phyloP scores from a whole-genome alignment of 192 early-diverging fungal species.

The Podila epicladia region DNA sequence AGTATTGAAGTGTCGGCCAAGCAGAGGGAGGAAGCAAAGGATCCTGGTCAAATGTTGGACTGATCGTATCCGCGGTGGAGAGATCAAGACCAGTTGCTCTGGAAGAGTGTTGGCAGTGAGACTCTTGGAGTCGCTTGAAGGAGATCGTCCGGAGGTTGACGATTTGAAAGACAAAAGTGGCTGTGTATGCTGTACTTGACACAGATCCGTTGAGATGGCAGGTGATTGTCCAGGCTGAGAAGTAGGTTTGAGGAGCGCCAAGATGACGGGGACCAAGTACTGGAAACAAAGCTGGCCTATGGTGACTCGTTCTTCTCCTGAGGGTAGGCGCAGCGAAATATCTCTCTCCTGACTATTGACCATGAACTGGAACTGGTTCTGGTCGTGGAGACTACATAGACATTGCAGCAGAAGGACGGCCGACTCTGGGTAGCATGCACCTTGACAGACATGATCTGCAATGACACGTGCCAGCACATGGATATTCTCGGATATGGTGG shows the following conservation, averaged over 20 bases:
- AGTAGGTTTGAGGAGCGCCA: slow-evolving; percentile 19
- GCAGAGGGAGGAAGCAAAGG: slow-evolving; percentile 37
- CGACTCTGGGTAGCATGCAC: slow-evolving; percentile 31
- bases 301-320: slow-evolving; percentile 7
- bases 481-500: slow-evolving; percentile 12
- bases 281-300: slow-evolving; percentile 34
- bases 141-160: background rate
- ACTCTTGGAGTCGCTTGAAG: background rate
- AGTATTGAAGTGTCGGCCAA: slow-evolving; percentile 39
- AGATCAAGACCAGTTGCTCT: slow-evolving; percentile 1
- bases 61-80: slow-evolving; percentile 1
- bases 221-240: background rate
- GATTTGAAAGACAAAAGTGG: background rate
- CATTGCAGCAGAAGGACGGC: slow-evolving; percentile 32
- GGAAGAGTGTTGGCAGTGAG: slow-evolving; percentile 13
- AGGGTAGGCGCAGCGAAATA: background rate
- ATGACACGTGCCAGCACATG: slow-evolving; percentile 38
- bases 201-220: background rate
- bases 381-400: slow-evolving; percentile 30
- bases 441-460: slow-evolving; percentile 40
- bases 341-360: slow-evolving; percentile 12
- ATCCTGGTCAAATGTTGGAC: slow-evolving; percentile 20
- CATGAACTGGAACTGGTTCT: slow-evolving; percentile 27
- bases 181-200: background rate
- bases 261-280: slow-evolving; percentile 25